Evolutionary conservation across 2,329 filamentous ascomycete genomes (phyloP).

Genomic region (Colletotrichum sp.): DNA sequence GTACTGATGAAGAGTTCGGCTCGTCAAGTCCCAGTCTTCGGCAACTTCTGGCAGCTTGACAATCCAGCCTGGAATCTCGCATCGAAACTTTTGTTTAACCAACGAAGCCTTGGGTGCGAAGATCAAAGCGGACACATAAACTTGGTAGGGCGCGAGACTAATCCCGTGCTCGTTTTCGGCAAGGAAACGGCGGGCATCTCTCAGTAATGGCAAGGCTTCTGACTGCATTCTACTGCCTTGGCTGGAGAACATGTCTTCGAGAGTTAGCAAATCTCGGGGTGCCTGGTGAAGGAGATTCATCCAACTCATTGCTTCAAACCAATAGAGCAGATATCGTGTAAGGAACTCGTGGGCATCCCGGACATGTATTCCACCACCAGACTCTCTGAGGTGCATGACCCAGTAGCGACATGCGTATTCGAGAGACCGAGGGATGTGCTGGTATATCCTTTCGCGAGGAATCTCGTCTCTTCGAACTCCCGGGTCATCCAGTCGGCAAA

Average conservation of each 20-base stretch:
- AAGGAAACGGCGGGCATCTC: background rate
- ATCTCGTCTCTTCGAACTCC: background rate
- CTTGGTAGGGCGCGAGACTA: background rate
- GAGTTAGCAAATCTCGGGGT: background rate
- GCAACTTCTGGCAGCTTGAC: background rate
- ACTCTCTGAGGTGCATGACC: background rate
- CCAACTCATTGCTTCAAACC: background rate
- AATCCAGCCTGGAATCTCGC: fast-evolving
- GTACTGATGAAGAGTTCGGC: background rate
- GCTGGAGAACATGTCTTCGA: background rate
- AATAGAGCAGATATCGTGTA: background rate
- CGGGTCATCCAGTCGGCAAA: background rate
- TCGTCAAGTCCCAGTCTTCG: background rate
- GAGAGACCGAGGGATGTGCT: background rate
- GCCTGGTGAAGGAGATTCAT: background rate
- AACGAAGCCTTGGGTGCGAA: background rate
- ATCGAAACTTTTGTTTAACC: fast-evolving
- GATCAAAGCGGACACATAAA: background rate
- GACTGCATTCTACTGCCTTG: fast-evolving
- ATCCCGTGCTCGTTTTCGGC: background rate
- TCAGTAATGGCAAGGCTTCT: background rate
- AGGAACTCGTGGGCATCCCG: too few species aligned
- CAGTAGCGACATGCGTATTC: background rate
- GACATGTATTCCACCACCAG: too few species aligned
- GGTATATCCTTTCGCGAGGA: background rate